Base-by-base conservation (phyloP, 768 basidiomycete genomes). In the Cyathus striatus region DNA sequence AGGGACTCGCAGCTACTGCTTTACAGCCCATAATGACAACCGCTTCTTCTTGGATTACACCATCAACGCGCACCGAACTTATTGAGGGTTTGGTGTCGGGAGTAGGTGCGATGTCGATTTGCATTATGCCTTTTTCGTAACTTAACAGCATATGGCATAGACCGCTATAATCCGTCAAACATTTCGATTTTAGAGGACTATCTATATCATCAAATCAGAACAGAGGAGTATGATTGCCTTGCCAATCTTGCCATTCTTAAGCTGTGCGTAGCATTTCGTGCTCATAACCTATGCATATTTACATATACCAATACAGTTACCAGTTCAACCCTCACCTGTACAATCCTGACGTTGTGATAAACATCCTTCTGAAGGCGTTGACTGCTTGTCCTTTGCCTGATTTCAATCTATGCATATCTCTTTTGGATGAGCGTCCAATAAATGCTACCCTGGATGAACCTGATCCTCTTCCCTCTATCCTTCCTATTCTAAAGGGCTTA, bases 81-180 rank as follows among this genome's bases (percentile, higher is more conserved):
- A 95, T 97, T 45, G 90, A 95, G 57, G 84, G 86, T 53, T 79
- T 97, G 17, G 90, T 93, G 20, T 90, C 87, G 18, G 90, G 90
- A 34, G 90, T 93, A 37, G 90, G 90, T 89, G 48, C 50, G 88
- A 63, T 13, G 38, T 18, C 23, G 35, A 10, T 7, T 10, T 35
- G 5, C 12, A 41, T 23, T 27, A 45, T 14, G 30, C 39, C 42
- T 27, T 40, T 41, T 39, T 23, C 41, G 39, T 7, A 38, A 45
- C 37, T 26, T 39, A 16, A 44, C 23, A 47, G 37, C 23, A 32
- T 33, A 16, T 5, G 16, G n/a, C 10, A 18, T 45, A 96, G 95
- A 98, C 72, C 86, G 95, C 46, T 98, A 98, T 66, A 98, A 97
- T 67, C 95, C 95, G 33, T 83, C 85, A 41, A 98, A 98, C 62